phyloP scores from a whole-genome alignment of 495 filamentous ascomycete genomes.

The Choiromyces venosus region DNA sequence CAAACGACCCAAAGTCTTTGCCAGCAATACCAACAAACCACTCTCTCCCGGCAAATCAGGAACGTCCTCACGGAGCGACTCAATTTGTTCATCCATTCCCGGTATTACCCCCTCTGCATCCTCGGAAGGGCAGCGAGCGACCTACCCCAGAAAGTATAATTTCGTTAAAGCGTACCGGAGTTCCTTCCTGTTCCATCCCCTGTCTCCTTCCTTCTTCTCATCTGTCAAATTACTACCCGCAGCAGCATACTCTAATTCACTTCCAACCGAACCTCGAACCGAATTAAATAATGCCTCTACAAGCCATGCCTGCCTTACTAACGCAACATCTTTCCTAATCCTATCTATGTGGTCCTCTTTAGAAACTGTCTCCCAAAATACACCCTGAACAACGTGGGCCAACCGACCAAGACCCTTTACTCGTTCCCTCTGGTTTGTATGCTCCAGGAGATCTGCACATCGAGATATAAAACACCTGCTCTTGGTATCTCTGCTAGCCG shows the following conservation, averaged over 20 bases:
- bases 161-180: conserved; percentile 58
- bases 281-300: conserved; percentile 57
- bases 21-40: too few relatives aligned
- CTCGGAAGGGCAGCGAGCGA: conserved; percentile 48
- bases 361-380: conserved; percentile 45
- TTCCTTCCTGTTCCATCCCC: too few relatives aligned
- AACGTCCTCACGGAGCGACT: too few relatives aligned
- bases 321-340: conserved; percentile 59
- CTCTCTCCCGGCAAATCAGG: too few relatives aligned
- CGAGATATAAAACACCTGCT: too few relatives aligned
- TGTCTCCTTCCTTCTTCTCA: too few relatives aligned
- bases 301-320: conserved; percentile 57
- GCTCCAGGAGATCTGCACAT: conserved; percentile 52
- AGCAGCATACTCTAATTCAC: conserved; percentile 29
- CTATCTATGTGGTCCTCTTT: conserved; percentile 61
- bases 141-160: conserved; percentile 67
- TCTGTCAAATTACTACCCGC: too few relatives aligned
- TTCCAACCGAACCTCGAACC: conserved; percentile 46
- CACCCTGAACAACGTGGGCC: conserved; percentile 61
- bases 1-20: too few relatives aligned
- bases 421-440: too few relatives aligned
- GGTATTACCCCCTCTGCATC: conserved; percentile 5
- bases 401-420: conserved; percentile 70
- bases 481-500: too few relatives aligned
- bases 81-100: conserved; percentile 25